These are phyloP conservation scores for Chenopodium berlandieri DNA, from an alignment of 148 eudicot genomes.

Conservation along the genomic window DNA sequence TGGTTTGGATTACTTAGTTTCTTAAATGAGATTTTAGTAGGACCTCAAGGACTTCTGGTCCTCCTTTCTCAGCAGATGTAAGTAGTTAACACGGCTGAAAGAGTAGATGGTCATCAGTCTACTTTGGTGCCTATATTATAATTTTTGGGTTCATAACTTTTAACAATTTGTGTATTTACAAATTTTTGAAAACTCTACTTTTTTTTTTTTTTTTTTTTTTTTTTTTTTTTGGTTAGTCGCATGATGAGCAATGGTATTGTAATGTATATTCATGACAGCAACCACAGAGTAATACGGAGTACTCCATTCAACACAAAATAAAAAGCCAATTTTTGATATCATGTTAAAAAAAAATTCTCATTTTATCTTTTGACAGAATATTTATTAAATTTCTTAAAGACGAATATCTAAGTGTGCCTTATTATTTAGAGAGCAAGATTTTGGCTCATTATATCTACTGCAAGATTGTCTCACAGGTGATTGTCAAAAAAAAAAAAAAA, in stretches of 20 bases:
- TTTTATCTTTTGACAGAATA: no score
- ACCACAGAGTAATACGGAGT: no score
- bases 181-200: no score
- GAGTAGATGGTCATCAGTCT: not conserved
- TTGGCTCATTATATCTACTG: not conserved
- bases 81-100: not conserved
- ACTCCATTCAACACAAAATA: no score
- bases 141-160: not conserved
- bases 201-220: not conserved
- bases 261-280: not conserved
- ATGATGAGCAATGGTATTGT: not conserved
- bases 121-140: not conserved
- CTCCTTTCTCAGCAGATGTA: slow-evolving; percentile 74
- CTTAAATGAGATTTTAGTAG: slow-evolving; percentile 82
- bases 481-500: no score
- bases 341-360: no score
- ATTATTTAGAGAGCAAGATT: not conserved
- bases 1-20: slow-evolving; percentile 95
- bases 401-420: not conserved
- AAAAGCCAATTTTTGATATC: no score
- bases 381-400: not conserved
- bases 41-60: slow-evolving; percentile 94
- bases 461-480: no score
- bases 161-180: not conserved
- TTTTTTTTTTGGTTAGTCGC: not conserved